Evolutionary conservation across 176 grass and related monocot species (phyloP), one percentile per base, ranked within the genome.

Genomic region (Zea luxurians): DNA sequence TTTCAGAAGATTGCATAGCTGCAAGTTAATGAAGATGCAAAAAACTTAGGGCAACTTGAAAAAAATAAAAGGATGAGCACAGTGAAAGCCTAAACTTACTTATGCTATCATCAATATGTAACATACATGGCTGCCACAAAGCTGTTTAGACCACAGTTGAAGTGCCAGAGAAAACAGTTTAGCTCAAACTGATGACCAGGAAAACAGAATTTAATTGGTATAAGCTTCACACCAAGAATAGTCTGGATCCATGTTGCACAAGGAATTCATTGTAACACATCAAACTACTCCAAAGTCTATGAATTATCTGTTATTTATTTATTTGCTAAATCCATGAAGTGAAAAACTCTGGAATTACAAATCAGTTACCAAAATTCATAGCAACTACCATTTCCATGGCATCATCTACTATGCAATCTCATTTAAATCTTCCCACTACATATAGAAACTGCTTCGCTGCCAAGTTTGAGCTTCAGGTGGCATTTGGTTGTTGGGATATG

Each of bases 1-100:
- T 82, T 95, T 90, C 17, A 99, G 90, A 79, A 94, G 83, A 88
- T 94, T 86, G 49, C 90, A 92, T 36, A 97, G 68, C 94, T 97
- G 87, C 71, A 77, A 78, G 21, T 41, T 36, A 44, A 71, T 6
- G 35, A 36, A 38, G 12, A 50, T 11, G 16, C 50, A 18, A 1
- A 75, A 37, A 35, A 21, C 38, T 87, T 76, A 80, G 48, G 10
- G 54, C 8, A 16, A 10, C 10, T 49, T 37, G 5, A 6, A 34
- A 59, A 59, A 9, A 57, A 84, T 13, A 71, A 61, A 7, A 10
- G 20, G n/a, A 59, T 6, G 43, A 58, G 47, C 58, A 21, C 55
- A 72, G 16, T 76, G 8, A 16, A 81, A 72, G 18, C 8, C 13
- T 11, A 36, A 52, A 73, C 48, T 66, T 52, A 45, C 64, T 72